These are phyloP conservation scores for Trichoderma sp. DNA, from an alignment of 2,329 filamentous ascomycete species.

Conservation along the genomic window DNA sequence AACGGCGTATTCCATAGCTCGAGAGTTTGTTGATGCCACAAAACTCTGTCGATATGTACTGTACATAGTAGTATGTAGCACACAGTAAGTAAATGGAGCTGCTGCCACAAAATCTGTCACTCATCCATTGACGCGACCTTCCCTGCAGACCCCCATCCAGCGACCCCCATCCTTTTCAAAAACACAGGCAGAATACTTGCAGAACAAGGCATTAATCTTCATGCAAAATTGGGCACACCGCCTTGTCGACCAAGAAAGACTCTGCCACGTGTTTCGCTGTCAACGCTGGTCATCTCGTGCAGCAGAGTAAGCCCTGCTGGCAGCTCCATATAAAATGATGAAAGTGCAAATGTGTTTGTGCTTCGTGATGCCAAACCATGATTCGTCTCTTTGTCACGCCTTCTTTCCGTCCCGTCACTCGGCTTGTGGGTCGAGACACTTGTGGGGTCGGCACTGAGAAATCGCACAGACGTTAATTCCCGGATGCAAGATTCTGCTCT, in stretches of 20 bases:
- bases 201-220: not conserved
- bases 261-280: conserved; percentile 14
- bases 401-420: not conserved
- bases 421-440: not conserved
- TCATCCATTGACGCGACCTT: too few species aligned
- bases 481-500: not conserved
- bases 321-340: not conserved
- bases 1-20: not conserved
- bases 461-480: not conserved
- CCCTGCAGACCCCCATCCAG: too few species aligned
- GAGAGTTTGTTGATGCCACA: too few species aligned
- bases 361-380: not conserved
- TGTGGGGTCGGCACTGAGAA: not conserved
- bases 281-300: not conserved
- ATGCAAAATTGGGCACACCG: not conserved
- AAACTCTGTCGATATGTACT: too few species aligned
- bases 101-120: too few species aligned
- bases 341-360: too few species aligned
- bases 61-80: too few species aligned
- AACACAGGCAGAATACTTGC: not conserved
- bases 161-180: not conserved
- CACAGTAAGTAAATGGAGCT: too few species aligned
- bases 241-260: not conserved
- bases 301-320: not conserved
- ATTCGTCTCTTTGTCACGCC: not conserved